Percentiles rank a stretch among this genome's conserved stretches.
Evolutionary conservation across 257 asterid species (phyloP).

Genomic region (Datura wrightii): DNA sequence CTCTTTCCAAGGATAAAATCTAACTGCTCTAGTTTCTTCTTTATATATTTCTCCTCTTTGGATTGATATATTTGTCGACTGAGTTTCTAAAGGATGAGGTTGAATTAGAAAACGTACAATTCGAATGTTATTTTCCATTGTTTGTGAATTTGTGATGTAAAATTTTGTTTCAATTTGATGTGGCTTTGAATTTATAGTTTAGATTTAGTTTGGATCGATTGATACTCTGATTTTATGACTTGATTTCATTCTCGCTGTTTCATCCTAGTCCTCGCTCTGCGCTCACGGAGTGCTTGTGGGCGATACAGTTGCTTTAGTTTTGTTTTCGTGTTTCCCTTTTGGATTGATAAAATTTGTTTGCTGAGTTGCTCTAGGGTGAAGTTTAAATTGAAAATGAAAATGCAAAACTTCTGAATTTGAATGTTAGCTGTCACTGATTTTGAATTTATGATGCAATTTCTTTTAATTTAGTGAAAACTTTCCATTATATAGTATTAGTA

Average conservation of each 20-base stretch:
- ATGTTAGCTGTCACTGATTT: not conserved
- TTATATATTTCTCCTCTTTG: too few species aligned
- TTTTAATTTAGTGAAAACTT: not conserved
- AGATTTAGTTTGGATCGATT: not conserved
- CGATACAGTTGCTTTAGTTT: not conserved
- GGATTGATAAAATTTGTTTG: not conserved
- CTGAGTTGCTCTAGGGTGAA: not conserved
- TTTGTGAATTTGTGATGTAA: not conserved
- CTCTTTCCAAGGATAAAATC: not conserved
- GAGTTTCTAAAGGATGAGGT: not conserved
- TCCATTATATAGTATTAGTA: not conserved
- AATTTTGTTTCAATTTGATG: not conserved
- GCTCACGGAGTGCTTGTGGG: not conserved
- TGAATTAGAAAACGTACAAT: slow-evolving; percentile 1
- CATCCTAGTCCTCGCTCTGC: not conserved
- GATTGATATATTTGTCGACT: not conserved
- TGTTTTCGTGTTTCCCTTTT: not conserved
- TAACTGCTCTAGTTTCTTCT: not conserved
- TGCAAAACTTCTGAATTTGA: not conserved
- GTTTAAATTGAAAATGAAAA: slow-evolving; percentile 5
- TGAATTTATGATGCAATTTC: not conserved
- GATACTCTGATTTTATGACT: not conserved
- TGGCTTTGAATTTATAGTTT: not conserved
- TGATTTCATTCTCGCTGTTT: not conserved
- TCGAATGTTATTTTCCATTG: not conserved